Evolutionary conservation across 1,284 basidiomycete genomes (phyloP).

Genomic region (Schizophyllum commune): DNA sequence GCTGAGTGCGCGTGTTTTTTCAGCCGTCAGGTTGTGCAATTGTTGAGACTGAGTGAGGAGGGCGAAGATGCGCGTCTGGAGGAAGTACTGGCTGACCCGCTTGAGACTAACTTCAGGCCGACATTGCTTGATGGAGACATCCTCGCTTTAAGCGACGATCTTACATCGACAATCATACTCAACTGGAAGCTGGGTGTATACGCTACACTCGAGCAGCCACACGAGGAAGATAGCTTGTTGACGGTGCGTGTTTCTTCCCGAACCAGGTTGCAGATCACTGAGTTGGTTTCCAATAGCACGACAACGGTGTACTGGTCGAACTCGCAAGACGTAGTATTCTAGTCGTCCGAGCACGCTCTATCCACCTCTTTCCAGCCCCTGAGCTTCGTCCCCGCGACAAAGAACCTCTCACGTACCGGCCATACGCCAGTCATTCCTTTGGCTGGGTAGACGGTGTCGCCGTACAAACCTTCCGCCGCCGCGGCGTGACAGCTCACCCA

Average conservation of each 20-base stretch:
- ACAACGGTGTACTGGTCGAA: slow-evolving; percentile 44
- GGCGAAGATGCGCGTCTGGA: slow-evolving; percentile 12
- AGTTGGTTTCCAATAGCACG: slow-evolving; percentile 19
- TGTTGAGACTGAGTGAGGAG: slow-evolving; percentile 19
- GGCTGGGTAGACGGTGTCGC: slow-evolving; percentile 58
- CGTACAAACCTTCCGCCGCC: slow-evolving; percentile 22
- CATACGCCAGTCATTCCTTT: slow-evolving; percentile 41
- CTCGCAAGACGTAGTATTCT: slow-evolving; percentile 40
- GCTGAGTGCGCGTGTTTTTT: background rate
- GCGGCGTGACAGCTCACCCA: background rate
- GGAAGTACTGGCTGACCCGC: slow-evolving; percentile 12
- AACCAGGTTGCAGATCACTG: background rate
- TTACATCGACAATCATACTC: slow-evolving; percentile 38
- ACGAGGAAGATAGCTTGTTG: slow-evolving; percentile 23
- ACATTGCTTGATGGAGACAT: slow-evolving; percentile 40
- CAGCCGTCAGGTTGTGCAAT: slow-evolving; percentile 21
- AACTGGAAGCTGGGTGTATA: slow-evolving; percentile 41
- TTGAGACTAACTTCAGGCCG: slow-evolving; percentile 35
- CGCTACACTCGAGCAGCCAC: slow-evolving; percentile 36
- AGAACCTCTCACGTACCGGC: slow-evolving; percentile 18
- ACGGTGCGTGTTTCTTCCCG: slow-evolving; percentile 22
- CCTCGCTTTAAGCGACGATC: slow-evolving; percentile 44
- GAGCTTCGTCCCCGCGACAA: slow-evolving; percentile 17
- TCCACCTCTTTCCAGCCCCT: slow-evolving; percentile 46
- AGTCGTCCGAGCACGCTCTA: slow-evolving; percentile 48